Evolutionary conservation across 371 early-diverging fungal genomes (phyloP).

Genomic region (Apophysomyces elegans): DNA sequence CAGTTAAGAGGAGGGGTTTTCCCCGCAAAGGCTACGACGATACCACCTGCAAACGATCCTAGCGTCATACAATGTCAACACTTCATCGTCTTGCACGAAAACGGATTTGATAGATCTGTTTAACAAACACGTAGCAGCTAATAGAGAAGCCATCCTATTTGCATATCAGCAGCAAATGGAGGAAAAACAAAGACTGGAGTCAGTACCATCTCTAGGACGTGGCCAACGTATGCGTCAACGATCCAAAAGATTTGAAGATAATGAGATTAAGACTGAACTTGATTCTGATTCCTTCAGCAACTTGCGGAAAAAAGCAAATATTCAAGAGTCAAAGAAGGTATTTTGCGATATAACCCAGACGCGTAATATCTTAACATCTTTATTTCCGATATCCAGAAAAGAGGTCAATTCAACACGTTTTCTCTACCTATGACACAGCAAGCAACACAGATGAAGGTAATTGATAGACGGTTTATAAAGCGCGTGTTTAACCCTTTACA

Average conservation of each 20-base stretch:
- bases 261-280: neutral
- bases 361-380: too few species aligned
- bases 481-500: too few species aligned
- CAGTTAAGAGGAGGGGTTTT: constrained; percentile 15
- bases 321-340: too few species aligned
- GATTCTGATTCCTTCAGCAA: too few species aligned
- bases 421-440: too few species aligned
- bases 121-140: constrained; percentile 9
- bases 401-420: too few species aligned
- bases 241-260: neutral
- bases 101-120: constrained; percentile 16
- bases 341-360: too few species aligned
- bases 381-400: too few species aligned
- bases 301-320: too few species aligned
- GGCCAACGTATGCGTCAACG: constrained; percentile 9
- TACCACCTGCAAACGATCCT: constrained; percentile 26
- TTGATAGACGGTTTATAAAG: too few species aligned
- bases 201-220: neutral
- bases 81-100: neutral
- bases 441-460: too few species aligned
- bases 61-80: constrained; percentile 8
- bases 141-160: constrained; percentile 7
- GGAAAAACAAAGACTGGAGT: constrained; percentile 3
- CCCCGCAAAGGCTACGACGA: constrained; percentile 15
- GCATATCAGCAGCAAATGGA: constrained; percentile 15